A percentile compares a stretch with the other conserved stretches of the same genome.
These are phyloP conservation scores for Xylaria sp. DNA, from an alignment of 2,329 filamentous ascomycete genomes.

Conservation along the genomic window DNA sequence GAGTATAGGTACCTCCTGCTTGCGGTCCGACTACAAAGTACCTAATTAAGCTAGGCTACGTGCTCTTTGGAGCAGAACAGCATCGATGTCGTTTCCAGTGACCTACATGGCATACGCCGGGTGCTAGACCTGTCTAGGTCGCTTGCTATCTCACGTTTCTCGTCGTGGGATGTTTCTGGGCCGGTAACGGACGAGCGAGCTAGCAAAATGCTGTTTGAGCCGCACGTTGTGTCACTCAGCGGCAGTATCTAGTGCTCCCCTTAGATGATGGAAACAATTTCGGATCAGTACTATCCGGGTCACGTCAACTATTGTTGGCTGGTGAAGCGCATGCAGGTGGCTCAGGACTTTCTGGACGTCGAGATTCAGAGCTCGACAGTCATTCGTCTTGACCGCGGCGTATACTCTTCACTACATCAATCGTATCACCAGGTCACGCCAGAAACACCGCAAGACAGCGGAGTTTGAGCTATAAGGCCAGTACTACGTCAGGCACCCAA, in stretches of 20 bases:
- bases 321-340: background rate
- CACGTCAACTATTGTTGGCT: background rate
- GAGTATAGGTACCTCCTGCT: constrained; percentile 11
- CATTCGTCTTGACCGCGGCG: too few relatives aligned
- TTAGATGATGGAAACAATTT: background rate
- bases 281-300: background rate
- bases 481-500: constrained; percentile 5
- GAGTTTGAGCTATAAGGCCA: background rate
- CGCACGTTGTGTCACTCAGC: background rate
- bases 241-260: background rate
- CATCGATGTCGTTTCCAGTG: background rate
- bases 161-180: background rate
- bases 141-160: constrained; percentile 3
- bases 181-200: background rate
- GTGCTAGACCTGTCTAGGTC: background rate
- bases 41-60: constrained; percentile 4
- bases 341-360: background rate
- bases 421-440: background rate
- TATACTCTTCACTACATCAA: constrained; percentile 2
- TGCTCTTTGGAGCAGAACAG: constrained; percentile 9
- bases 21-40: background rate
- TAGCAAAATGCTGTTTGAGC: background rate
- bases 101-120: constrained; percentile 16
- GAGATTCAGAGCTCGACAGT: background rate
- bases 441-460: background rate